Evolutionary conservation across 2,329 filamentous ascomycete genomes (phyloP), one percentile per base, ranked within the genome.

Genomic region (Xenoacremonium recifei): DNA sequence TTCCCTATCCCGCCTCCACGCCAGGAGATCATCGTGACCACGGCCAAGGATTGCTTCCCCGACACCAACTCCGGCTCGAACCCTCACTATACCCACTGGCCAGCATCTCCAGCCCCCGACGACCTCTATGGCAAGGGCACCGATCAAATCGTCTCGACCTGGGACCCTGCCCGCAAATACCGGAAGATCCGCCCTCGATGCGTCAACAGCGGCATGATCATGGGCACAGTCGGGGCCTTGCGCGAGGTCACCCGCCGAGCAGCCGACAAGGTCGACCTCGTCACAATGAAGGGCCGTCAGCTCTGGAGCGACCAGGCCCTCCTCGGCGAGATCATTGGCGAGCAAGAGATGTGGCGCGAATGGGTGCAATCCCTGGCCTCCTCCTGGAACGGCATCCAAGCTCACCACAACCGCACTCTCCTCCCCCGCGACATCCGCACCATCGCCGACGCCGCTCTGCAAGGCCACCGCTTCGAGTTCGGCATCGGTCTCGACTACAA

Each of bases 281-380:
- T 53, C 1, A 51, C 57, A 4, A 54, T 50, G 42, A 47, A 44
- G 5, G 64, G 60, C 2, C 57, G 63, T 1, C 64, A 67, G 41
- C 60, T 66, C 7, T 67, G 64, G 64, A 67, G 64, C 46, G 63
- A 68, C 29, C 66, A 68, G 37, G 63, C 64, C 0, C 59, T 68
- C 5, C 47, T 68, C 2, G 65, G 54, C 1, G 66, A 68, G 25
- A 62, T 67, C n/a, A 59, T 67, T 6, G 64, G 63, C 9, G 66
- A 68, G 16, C 66, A 68, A 37, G 62, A 67, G 44, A 57, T 66
- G 21, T 67, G 61, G 58, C 61, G 66, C 2, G 51, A 57, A 21
- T 67, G 63, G 61, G 45, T 55, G 31, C 55, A 53, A 5, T 33
- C 51, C 17, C 44, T 67, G 1, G 56, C 47, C 2, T 45, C 52